Conservation (phyloP, 2,329 filamentous ascomycete species). For the Leptographium galeiforme region DNA sequence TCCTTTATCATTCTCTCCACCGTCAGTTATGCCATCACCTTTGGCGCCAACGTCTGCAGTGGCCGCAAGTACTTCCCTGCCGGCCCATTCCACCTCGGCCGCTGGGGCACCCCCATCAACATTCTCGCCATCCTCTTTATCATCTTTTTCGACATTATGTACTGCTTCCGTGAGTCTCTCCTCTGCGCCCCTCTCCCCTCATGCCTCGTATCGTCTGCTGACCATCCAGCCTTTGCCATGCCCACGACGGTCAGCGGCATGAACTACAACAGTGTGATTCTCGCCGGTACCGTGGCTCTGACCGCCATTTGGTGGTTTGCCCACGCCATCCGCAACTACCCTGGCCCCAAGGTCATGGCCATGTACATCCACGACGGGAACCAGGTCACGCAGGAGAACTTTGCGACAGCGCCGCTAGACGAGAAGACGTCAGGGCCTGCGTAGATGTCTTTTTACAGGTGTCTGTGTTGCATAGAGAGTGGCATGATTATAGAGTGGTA, state of each 20-base stretch:
- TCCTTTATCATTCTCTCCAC: slow-evolving; percentile 44
- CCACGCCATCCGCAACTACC: slow-evolving; percentile 32
- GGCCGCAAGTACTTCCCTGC: slow-evolving; percentile 35
- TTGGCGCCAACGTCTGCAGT: slow-evolving; percentile 36
- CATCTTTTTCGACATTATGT: slow-evolving; percentile 41
- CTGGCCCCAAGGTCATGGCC: slow-evolving; percentile 33
- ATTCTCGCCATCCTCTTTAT: slow-evolving; percentile 36
- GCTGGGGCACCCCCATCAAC: slow-evolving; percentile 36
- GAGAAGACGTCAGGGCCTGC: neutral
- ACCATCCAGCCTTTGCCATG: slow-evolving; percentile 23
- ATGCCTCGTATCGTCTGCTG: neutral
- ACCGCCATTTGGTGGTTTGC: slow-evolving; percentile 36
- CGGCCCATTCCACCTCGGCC: slow-evolving; percentile 41
- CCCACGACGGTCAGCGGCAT: slow-evolving; percentile 27
- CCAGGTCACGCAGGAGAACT: no score
- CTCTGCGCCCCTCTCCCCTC: neutral
- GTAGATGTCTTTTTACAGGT: neutral
- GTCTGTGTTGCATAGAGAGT: neutral
- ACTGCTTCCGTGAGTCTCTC: slow-evolving; percentile 38
- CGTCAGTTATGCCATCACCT: slow-evolving; percentile 37
- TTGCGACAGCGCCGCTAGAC: neutral
- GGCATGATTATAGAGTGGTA: no score
- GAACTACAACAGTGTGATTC: slow-evolving; percentile 42
- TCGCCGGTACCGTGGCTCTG: slow-evolving; percentile 32
- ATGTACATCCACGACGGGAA: slow-evolving; percentile 25